Percentiles rank a stretch among this genome's conserved stretches.
phyloP scores from a whole-genome alignment of 208 protist genomes.

The Trypanosoma conorhini region DNA sequence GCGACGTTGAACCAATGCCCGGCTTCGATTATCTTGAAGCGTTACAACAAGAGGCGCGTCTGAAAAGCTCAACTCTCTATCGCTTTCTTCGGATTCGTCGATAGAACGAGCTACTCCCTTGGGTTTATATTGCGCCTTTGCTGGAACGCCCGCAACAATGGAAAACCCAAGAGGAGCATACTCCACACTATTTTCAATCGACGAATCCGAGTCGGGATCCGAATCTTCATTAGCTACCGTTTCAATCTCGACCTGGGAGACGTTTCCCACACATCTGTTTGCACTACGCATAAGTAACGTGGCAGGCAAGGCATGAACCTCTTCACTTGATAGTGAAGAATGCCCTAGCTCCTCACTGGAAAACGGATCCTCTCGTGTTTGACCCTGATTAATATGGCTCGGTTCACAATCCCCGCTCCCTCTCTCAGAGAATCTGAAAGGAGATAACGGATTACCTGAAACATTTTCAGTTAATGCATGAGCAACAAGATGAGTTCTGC shows the following conservation, averaged over 20 bases:
- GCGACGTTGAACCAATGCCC: neutral
- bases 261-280: conserved; percentile 10
- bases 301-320: conserved; percentile 12
- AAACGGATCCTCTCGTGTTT: neutral
- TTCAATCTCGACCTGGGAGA: conserved; percentile 21
- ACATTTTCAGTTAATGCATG: neutral
- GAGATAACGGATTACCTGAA: neutral
- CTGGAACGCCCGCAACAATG: conserved; percentile 38
- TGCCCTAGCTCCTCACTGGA: neutral
- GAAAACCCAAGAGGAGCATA: conserved; percentile 59
- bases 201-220: conserved; percentile 27
- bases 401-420: neutral
- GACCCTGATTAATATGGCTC: neutral
- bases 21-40: neutral
- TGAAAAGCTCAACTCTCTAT: conserved; percentile 20
- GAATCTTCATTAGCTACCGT: conserved; percentile 28
- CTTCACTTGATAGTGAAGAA: neutral
- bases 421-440: neutral
- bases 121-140: neutral
- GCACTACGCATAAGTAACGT: conserved; percentile 2
- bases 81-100: conserved; percentile 10
- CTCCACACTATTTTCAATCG: conserved; percentile 55
- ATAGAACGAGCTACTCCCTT: neutral
- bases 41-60: conserved; percentile 21
- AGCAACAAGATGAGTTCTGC: neutral